phyloP scores from a whole-genome alignment of 176 grass and related monocot genomes.

The Raddia guianensis region DNA sequence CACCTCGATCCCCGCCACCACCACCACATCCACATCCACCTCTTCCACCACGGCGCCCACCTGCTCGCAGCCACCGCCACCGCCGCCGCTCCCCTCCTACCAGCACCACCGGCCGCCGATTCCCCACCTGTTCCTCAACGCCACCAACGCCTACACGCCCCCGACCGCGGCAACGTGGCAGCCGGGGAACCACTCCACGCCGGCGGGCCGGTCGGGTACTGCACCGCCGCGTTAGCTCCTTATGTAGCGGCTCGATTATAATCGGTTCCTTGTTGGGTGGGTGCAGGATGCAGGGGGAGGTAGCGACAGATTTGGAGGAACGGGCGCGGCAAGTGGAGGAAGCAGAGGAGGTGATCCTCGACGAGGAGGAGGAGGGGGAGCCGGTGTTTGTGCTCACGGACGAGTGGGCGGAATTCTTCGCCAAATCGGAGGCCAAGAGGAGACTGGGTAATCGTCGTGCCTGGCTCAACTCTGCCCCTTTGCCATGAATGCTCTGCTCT shows the following conservation, averaged over 20 bases:
- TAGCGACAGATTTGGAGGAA: neutral
- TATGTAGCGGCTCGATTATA: neutral
- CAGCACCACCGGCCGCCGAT: neutral
- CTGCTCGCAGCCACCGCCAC: constrained; percentile 3
- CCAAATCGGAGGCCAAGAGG: constrained; percentile 73
- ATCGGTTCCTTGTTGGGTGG: neutral
- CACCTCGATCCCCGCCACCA: constrained; percentile 49
- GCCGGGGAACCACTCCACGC: neutral
- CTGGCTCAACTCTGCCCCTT: neutral
- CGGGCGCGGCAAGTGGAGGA: neutral
- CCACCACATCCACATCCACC: constrained; percentile 40
- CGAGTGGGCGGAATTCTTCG: constrained; percentile 69
- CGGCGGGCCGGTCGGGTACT: neutral
- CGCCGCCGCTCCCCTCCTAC: constrained; percentile 4
- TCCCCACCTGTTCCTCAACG: neutral
- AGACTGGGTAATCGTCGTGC: constrained; percentile 38
- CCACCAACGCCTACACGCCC: neutral
- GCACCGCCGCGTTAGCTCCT: neutral
- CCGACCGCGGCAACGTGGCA: neutral
- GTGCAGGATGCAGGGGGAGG: constrained; percentile 4
- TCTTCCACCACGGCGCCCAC: constrained; percentile 27
- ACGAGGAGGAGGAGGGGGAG: constrained; percentile 41
- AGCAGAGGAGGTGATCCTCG: constrained; percentile 23
- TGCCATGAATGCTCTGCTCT: too few relatives aligned
- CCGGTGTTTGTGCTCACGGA: constrained; percentile 64